These are phyloP conservation scores for Coprinopsis sp. DNA, from an alignment of 768 basidiomycete species.

Conservation along the genomic window DNA sequence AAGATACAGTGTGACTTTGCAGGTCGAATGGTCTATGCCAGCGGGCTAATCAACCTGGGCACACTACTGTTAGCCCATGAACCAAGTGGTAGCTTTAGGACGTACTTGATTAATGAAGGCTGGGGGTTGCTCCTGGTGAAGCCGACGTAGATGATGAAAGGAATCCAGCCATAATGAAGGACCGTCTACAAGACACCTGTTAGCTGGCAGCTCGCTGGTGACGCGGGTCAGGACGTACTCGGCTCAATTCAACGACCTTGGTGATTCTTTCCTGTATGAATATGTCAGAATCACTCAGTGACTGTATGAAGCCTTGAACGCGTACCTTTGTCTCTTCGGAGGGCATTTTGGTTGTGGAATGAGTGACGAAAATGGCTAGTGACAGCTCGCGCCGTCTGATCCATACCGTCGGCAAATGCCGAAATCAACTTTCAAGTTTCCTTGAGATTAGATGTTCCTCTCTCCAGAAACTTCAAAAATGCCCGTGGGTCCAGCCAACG, in stretches of 20 bases:
- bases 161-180: slow-evolving; percentile 94
- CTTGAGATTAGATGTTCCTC: slow-evolving; percentile 14
- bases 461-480: slow-evolving; percentile 29
- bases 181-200: slow-evolving; percentile 53
- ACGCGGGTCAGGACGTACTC: slow-evolving; percentile 45
- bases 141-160: slow-evolving; percentile 92
- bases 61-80: slow-evolving; percentile 9
- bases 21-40: slow-evolving; percentile 52
- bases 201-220: not conserved
- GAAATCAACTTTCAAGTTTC: slow-evolving; percentile 23
- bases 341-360: slow-evolving; percentile 48
- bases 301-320: slow-evolving; percentile 1
- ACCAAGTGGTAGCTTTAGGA: slow-evolving; percentile 15
- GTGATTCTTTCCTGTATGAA: slow-evolving; percentile 68
- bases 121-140: slow-evolving; percentile 91
- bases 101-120: slow-evolving; percentile 92
- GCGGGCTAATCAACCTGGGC: slow-evolving; percentile 83
- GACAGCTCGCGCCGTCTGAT: slow-evolving; percentile 4
- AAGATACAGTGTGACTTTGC: slow-evolving; percentile 2
- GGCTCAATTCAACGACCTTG: slow-evolving; percentile 75
- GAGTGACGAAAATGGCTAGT: slow-evolving; percentile 17
- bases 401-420: slow-evolving; percentile 33
- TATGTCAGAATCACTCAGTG: not conserved
- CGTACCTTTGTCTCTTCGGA: slow-evolving; percentile 87
- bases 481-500: slow-evolving; percentile 46